These are phyloP conservation scores for Corynespora cassiicola DNA, from an alignment of 2,329 filamentous ascomycete genomes.

Conservation along the genomic window DNA sequence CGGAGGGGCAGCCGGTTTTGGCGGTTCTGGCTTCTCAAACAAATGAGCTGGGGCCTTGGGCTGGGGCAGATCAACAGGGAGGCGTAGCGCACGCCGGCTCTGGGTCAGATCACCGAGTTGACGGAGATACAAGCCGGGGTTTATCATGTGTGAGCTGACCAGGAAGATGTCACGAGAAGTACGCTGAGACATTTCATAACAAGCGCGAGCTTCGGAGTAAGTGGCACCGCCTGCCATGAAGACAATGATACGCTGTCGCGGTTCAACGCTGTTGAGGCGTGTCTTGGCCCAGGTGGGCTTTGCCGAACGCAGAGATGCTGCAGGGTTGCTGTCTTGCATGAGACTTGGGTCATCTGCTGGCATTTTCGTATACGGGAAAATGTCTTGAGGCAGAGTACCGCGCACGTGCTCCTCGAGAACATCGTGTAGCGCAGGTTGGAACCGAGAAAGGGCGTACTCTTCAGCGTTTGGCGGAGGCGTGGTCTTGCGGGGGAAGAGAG, in stretches of 20 bases:
- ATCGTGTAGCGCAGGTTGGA: constrained; percentile 80
- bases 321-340: constrained; percentile 58
- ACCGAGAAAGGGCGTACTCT: constrained; percentile 86
- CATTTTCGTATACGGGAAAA: constrained; percentile 58
- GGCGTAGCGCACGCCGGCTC: constrained; percentile 76
- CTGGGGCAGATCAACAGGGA: constrained; percentile 81
- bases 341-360: constrained; percentile 67
- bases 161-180: constrained; percentile 85
- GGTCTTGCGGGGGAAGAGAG: constrained; percentile 75
- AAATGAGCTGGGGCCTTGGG: constrained; percentile 85
- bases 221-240: constrained; percentile 97
- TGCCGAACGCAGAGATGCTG: constrained; percentile 80
- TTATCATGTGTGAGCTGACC: constrained; percentile 90
- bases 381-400: constrained; percentile 50
- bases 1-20: constrained; percentile 61
- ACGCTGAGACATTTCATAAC: constrained; percentile 81
- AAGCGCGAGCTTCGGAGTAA: constrained; percentile 85
- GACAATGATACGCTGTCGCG: constrained; percentile 86
- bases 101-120: constrained; percentile 82
- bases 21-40: constrained; percentile 72
- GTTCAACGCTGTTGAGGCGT: constrained; percentile 76
- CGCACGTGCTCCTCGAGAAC: constrained; percentile 74
- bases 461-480: constrained; percentile 62
- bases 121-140: constrained; percentile 79
- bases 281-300: constrained; percentile 96